Conservation (phyloP, 768 basidiomycete species). For the Amanita muscaria region DNA sequence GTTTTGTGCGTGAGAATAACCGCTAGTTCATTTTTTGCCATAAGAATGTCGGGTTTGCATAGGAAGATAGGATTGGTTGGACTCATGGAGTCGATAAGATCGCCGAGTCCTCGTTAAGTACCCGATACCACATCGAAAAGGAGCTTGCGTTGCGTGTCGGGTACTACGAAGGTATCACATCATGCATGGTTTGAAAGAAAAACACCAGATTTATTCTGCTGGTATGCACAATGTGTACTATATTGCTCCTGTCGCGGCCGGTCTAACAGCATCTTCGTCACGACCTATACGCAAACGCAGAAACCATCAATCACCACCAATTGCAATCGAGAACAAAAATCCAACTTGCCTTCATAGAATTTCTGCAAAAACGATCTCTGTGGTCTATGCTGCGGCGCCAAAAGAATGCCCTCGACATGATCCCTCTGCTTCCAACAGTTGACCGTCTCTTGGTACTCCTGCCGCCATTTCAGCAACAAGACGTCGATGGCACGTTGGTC, state of each 20-base stretch:
- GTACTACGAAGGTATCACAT: too few species aligned
- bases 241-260: constrained; percentile 2
- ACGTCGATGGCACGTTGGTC: constrained; percentile 81
- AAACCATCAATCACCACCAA: background rate
- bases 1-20: too few species aligned
- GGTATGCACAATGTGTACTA: too few species aligned
- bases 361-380: constrained; percentile 69
- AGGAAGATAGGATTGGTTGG: too few species aligned
- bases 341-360: constrained; percentile 68
- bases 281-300: background rate
- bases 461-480: constrained; percentile 72
- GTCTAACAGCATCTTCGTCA: constrained; percentile 5
- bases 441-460: constrained; percentile 91
- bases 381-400: constrained; percentile 35
- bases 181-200: too few species aligned
- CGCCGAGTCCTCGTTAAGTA: too few species aligned
- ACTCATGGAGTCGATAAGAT: too few species aligned
- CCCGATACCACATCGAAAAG: too few species aligned
- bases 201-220: too few species aligned
- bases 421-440: constrained; percentile 90
- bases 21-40: too few species aligned
- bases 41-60: too few species aligned
- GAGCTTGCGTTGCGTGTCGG: too few species aligned
- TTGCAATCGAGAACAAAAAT: background rate
- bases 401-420: constrained; percentile 65